phyloP scores from a whole-genome alignment of 2,329 filamentous ascomycete genomes.

The Trichoderma koningiopsis region DNA sequence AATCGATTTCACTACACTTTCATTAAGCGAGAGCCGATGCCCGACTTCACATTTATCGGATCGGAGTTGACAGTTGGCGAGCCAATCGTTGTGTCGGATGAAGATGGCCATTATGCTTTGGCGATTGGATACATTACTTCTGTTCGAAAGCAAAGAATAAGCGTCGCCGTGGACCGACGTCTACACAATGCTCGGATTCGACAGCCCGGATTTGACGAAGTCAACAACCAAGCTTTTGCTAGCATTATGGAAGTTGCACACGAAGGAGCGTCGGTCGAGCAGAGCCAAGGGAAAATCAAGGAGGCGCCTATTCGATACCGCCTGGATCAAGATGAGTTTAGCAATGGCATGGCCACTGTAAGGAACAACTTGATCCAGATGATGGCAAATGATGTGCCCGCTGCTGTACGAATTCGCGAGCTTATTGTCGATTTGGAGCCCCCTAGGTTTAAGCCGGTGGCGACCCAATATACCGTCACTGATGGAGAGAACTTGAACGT shows the following conservation, averaged over 20 bases:
- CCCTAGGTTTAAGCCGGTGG: conserved; percentile 70
- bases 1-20: conserved; percentile 90
- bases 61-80: conserved; percentile 87
- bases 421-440: conserved; percentile 76
- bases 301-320: conserved; percentile 70
- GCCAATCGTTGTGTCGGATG: conserved; percentile 94
- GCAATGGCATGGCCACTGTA: conserved; percentile 93
- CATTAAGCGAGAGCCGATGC: conserved; percentile 63
- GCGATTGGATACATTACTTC: conserved; percentile 88
- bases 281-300: conserved; percentile 55
- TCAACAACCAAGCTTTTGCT: conserved; percentile 79
- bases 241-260: conserved; percentile 84
- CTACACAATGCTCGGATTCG: conserved; percentile 83
- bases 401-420: conserved; percentile 70
- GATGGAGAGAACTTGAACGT: conserved; percentile 73
- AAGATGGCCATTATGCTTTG: conserved; percentile 90
- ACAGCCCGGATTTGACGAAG: conserved; percentile 72
- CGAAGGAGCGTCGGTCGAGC: conserved; percentile 55
- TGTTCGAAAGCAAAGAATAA: conserved; percentile 73
- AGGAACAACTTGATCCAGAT: conserved; percentile 91
- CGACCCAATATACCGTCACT: conserved; percentile 65
- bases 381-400: conserved; percentile 78
- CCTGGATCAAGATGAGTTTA: conserved; percentile 97
- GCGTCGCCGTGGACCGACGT: conserved; percentile 85
- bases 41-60: conserved; percentile 82